phyloP scores from a whole-genome alignment of 1,139 yeast species.

The Kodamaea arcana region DNA sequence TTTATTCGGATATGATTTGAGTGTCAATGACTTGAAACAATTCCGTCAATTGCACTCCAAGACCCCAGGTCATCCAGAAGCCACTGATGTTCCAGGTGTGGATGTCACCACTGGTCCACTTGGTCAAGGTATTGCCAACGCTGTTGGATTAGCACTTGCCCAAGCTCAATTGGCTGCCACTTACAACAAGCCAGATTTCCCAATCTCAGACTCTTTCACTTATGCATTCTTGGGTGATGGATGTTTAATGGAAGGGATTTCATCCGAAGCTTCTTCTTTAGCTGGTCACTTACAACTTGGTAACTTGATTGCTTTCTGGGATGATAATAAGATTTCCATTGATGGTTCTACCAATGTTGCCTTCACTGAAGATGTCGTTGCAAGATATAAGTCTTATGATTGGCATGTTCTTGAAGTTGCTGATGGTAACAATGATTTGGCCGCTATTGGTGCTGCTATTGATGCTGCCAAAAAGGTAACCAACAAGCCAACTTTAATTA shows the following conservation, averaged over 20 bases:
- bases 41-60: slow-evolving; percentile 90
- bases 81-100: slow-evolving; percentile 71
- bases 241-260: slow-evolving; percentile 97
- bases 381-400: slow-evolving; percentile 88
- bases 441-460: slow-evolving; percentile 70
- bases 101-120: slow-evolving; percentile 99
- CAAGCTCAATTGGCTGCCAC: slow-evolving; percentile 89
- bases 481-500: slow-evolving; percentile 88
- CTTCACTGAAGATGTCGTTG: slow-evolving; percentile 89
- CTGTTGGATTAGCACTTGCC: slow-evolving; percentile 96
- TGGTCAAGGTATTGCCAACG: slow-evolving; percentile 97
- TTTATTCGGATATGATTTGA: slow-evolving; percentile 76
- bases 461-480: slow-evolving; percentile 59
- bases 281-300: slow-evolving; percentile 97
- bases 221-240: slow-evolving; percentile 94
- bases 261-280: slow-evolving; percentile 88
- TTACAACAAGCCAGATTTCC: slow-evolving; percentile 83
- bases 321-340: slow-evolving; percentile 94
- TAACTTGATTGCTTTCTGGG: slow-evolving; percentile 94
- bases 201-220: slow-evolving; percentile 69
- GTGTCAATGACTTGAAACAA: slow-evolving; percentile 81
- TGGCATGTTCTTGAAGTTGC: slow-evolving; percentile 83
- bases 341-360: slow-evolving; percentile 92
- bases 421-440: slow-evolving; percentile 79
- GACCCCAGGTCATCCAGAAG: slow-evolving; percentile 98